Evolutionary conservation across 495 filamentous ascomycete genomes (phyloP).

Genomic region (Bryoglossum gracile): DNA sequence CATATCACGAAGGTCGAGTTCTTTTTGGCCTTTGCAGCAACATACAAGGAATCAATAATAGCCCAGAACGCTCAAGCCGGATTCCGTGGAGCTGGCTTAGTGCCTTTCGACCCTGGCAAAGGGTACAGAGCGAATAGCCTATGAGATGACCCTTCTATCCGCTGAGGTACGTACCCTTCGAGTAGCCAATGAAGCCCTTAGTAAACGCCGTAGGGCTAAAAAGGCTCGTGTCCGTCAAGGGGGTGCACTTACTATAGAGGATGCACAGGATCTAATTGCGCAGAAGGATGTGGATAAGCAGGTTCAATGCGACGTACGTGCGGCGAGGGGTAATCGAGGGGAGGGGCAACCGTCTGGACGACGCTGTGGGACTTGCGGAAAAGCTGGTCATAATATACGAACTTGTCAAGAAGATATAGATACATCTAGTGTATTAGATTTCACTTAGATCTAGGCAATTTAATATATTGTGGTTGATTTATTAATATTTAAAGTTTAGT

Average conservation of each 20-base stretch:
- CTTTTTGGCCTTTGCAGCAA: conserved; percentile 11
- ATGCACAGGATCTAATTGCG: no score
- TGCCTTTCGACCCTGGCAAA: conserved; percentile 21
- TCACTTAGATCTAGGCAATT: background rate
- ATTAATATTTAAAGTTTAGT: background rate
- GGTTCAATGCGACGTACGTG: conserved; percentile 2
- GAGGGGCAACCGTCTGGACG: conserved; percentile 14
- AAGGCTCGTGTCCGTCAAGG: conserved; percentile 15
- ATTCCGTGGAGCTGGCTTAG: conserved; percentile 17
- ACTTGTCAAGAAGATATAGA: background rate
- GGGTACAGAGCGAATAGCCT: conserved; percentile 11
- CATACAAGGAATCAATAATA: conserved; percentile 8
- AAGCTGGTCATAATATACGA: background rate
- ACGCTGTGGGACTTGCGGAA: conserved; percentile 1
- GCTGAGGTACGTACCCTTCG: conserved; percentile 15
- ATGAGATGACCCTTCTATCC: conserved; percentile 15
- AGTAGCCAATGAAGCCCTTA: conserved; percentile 20
- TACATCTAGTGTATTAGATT: background rate
- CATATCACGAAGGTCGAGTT: conserved; percentile 23
- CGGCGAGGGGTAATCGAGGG: conserved; percentile 6
- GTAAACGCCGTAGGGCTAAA: conserved; percentile 23
- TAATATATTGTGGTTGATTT: background rate
- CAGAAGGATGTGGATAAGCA: conserved; percentile 13
- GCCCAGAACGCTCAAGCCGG: conserved; percentile 9
- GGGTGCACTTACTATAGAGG: conserved; percentile 17